These are phyloP conservation scores for Syzygium syzygioides DNA, from an alignment of 441 rosid genomes.

Conservation along the genomic window DNA sequence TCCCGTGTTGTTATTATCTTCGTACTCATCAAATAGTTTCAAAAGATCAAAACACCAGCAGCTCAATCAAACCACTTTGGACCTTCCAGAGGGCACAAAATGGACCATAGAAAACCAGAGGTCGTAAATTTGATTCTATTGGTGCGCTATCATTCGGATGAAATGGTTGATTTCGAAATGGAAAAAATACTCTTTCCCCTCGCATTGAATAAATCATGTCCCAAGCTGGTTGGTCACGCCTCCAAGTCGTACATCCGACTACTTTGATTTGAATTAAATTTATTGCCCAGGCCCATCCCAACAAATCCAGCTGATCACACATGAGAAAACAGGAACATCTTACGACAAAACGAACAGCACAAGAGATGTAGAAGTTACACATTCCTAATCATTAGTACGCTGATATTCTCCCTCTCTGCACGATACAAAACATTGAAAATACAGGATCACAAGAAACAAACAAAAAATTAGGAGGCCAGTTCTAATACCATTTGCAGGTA, in stretches of 20 bases:
- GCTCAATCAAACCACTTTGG: background rate
- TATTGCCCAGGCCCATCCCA: background rate
- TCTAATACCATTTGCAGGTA: conserved; percentile 5
- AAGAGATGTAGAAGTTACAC: background rate
- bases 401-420: background rate
- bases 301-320: background rate
- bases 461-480: background rate
- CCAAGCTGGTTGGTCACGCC: background rate
- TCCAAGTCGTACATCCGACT: too few relatives aligned
- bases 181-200: background rate
- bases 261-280: background rate
- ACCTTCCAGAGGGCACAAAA: background rate
- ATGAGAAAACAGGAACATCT: background rate
- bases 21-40: background rate
- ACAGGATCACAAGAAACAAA: background rate
- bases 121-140: background rate
- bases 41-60: background rate
- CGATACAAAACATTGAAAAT: background rate
- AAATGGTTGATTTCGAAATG: too few relatives aligned
- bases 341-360: background rate
- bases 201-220: background rate
- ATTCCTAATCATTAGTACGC: background rate
- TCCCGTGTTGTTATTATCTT: background rate
- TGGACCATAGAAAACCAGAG: background rate
- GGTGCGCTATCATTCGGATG: too few relatives aligned